phyloP scores from a whole-genome alignment of 768 basidiomycete species.

The Tricholoma bakamatsutake region DNA sequence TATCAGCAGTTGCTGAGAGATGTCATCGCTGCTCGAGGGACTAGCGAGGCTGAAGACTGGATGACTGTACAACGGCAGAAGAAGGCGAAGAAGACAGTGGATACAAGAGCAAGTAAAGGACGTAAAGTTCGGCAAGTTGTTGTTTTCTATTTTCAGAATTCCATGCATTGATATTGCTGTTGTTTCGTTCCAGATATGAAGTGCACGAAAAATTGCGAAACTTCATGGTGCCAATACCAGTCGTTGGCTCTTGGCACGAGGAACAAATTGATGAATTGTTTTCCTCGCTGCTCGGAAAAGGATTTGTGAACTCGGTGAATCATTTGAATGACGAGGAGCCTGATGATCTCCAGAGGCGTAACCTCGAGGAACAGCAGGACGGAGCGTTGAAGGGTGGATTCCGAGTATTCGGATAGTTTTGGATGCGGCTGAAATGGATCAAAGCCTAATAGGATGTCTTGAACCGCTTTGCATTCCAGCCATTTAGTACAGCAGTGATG shows the following conservation, averaged over 20 bases:
- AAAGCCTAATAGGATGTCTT: slow-evolving; percentile 32
- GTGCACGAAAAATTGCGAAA: slow-evolving; percentile 95
- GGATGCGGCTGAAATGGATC: slow-evolving; percentile 28
- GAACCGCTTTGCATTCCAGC: neutral
- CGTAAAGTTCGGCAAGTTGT: slow-evolving; percentile 72
- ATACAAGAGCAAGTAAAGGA: slow-evolving; percentile 94
- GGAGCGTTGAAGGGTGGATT: slow-evolving; percentile 41
- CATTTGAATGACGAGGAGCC: slow-evolving; percentile 23
- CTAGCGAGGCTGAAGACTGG: slow-evolving; percentile 52
- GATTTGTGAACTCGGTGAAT: slow-evolving; percentile 39
- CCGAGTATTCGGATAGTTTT: slow-evolving; percentile 52
- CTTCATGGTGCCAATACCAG: slow-evolving; percentile 89
- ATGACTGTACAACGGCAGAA: slow-evolving; percentile 57
- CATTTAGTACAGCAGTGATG: no score
- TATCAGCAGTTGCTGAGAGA: slow-evolving; percentile 91
- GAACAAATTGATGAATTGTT: slow-evolving; percentile 96
- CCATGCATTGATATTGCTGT: neutral
- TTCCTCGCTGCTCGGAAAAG: slow-evolving; percentile 76
- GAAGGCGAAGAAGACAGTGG: slow-evolving; percentile 82
- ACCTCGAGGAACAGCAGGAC: slow-evolving; percentile 24
- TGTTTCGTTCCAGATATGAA: slow-evolving; percentile 57
- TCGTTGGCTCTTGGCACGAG: slow-evolving; percentile 79
- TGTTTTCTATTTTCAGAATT: neutral
- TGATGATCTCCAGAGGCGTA: slow-evolving; percentile 17
- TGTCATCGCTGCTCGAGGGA: slow-evolving; percentile 70